Evolutionary conservation across 129 eudicot species (phyloP), one percentile per base, ranked within the genome.

Genomic region (Artemisia annua): DNA sequence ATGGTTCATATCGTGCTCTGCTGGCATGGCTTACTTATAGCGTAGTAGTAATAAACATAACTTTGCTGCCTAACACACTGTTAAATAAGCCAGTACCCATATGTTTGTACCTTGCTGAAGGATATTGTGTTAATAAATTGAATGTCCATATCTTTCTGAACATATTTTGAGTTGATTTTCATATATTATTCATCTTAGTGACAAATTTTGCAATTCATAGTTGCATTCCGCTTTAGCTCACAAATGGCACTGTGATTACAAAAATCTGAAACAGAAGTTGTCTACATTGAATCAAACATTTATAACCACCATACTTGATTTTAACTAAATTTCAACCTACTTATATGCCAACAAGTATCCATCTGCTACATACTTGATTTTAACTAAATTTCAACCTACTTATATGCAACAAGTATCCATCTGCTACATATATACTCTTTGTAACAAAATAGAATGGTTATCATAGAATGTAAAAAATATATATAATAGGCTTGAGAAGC

Each of bases 41-140:
- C 32, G 11, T 50, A 48, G 68, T 50, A 50, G 48, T 74, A 3
- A 73, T 64, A 35, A 52, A 3, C 22, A 18, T 32, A 64, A 26
- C 11, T 51, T 53, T 65, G 48, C 15, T 65, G 66, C 50, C 35
- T 44, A 15, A 44, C 28, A 63, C 4, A 63, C 4, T 62, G 66
- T 55, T 67, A 46, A 66, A 44, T 66, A 66, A 66, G 73, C 50
- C 20, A 55, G 55, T 66, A n/a, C 49, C 59, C 44, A 17, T 74
- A 74, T 53, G 12, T 75, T 43, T 52, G 72, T 71, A 71, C n/a
- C 26, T 58, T 44, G 61, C 66, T 55, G 7, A 20, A 58, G 26
- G 52, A 39, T 57, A 43, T 57, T 43, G 56, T 70, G 43, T 16
- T 11, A 54, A 53, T 54, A 32, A 35, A 12, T 22, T 59, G 35